Base-by-base conservation (phyloP, 306 rosid species). In the Quercus engelmannii region DNA sequence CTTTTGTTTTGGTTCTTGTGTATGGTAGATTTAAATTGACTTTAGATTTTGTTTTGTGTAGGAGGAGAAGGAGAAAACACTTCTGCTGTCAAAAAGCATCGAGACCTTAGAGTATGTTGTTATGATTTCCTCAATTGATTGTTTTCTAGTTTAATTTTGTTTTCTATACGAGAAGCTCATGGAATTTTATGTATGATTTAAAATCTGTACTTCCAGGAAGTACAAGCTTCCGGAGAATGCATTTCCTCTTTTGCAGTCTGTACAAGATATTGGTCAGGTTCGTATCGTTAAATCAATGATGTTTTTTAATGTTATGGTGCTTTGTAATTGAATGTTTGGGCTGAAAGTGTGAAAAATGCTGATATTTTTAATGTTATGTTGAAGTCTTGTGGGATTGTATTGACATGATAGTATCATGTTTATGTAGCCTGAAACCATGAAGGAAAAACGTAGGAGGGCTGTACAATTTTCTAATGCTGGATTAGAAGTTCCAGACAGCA, bases 151-250 rank as follows among this genome's bases (percentile, higher is more conserved):
- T 54, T 55, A 9, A 73, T 52, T 9, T 74, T 26, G 49, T 74
- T 57, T 75, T 20, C 41, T 38, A 18, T 56, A 12, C 2, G 25
- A 18, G 41, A 20, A 57, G 38, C 19, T 20, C 25, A 6, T 41
- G 6, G 23, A 79, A 55, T 86, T 65, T 21, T 21, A 79, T 54
- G 26, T 65, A 78, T 72, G 67, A 55, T 58, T 59, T 31, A 79
- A 76, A 62, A 7, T 75, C 55, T 73, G 25, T 38, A 43, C 69
- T 74, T 74, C 38, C 91, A 94, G 98, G 83, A 90, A 87, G 77
- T 89, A 83, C 83, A 74, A 85, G 74, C 85, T 94, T 86, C 93
- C 97, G 6, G 98, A 92, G 76, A 81, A 76, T 26, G 93, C 90
- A 43, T 85, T 80, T 91, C 85, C 87, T 58, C 97, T 91, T 88